These are phyloP conservation scores for Citrus inodora DNA, from an alignment of 345 rosid genomes.

Conservation along the genomic window DNA sequence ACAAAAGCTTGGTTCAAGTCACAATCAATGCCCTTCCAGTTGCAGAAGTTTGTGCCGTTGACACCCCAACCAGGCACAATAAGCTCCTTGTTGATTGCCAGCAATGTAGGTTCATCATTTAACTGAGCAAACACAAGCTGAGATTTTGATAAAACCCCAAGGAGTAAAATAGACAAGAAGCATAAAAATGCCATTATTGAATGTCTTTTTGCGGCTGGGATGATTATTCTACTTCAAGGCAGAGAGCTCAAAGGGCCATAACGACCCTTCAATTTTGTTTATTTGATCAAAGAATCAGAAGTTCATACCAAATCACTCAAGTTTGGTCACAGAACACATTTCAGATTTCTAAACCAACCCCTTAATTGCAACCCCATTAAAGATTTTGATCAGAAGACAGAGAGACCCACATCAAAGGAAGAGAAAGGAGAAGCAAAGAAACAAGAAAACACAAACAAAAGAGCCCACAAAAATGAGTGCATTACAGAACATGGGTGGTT, in stretches of 20 bases:
- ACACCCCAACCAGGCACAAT: slow-evolving; percentile 76
- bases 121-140: slow-evolving; percentile 41
- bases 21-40: slow-evolving; percentile 73
- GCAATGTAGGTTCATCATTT: slow-evolving; percentile 52
- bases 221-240: not conserved
- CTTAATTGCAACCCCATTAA: slow-evolving; percentile 1
- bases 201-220: not conserved
- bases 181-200: slow-evolving; percentile 42
- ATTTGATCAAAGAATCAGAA: slow-evolving; percentile 21
- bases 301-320: slow-evolving; percentile 23
- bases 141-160: slow-evolving; percentile 53
- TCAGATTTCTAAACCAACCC: slow-evolving; percentile 20
- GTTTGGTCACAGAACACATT: slow-evolving; percentile 27
- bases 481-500: slow-evolving; percentile 36
- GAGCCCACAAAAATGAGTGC: slow-evolving; percentile 12
- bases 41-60: slow-evolving; percentile 66
- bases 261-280: not conserved
- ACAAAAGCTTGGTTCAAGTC: slow-evolving; percentile 60
- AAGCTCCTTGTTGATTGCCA: slow-evolving; percentile 69
- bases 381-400: slow-evolving; percentile 15
- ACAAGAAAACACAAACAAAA: slow-evolving; percentile 34
- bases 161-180: slow-evolving; percentile 37
- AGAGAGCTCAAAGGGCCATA: slow-evolving; percentile 10
- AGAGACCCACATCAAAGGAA: slow-evolving; percentile 22
- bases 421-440: not conserved